Evolutionary conservation across 371 early-diverging fungal genomes (phyloP), one percentile per base, ranked within the genome.

Genomic region (Umbelopsis sp.): DNA sequence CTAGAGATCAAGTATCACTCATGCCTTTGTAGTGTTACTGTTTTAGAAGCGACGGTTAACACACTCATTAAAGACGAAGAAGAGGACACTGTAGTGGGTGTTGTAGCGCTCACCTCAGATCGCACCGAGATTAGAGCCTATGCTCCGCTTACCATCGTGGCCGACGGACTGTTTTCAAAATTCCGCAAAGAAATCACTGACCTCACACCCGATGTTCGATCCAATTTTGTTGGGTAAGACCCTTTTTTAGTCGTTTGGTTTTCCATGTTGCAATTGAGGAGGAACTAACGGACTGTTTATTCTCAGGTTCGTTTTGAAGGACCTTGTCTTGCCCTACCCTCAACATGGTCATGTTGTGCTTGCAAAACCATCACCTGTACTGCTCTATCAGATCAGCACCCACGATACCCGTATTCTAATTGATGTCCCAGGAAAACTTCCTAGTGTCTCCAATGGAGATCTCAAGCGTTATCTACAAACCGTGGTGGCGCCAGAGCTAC

Each of bases 101-200:
- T 90, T 8, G 66, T 75, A 16, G 75, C 74, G 37, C 45, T 71
- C 20, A 52, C 63, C 4, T 72, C 77, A 41, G 78, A 67, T 45
- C 68, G 63, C 14, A 46, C 71, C 16, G 75, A 77, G 66, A 72
- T 51, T 25, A 45, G 75, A 70, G 67, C 69, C 57, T 80, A 74
- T 76, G 94, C 93, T 4, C 89, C 92, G 8, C 75, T 96, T 24
- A 93, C 94, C 0, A 75, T 96, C 63, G 89, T 96, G 22, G 93
- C 92, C 3, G 97, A 98, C 76, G 98, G 98, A 22, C 92, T 94
- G 70, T 94, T 95, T 68, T 96, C 96, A 67, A 96, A 94, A 78
- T 98, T 97, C 82, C 87, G 98, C 63, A 93, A 92, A 69, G 86
- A 91, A 37, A 85, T 86, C 51, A 86, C 87, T 22, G 63, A 76